Evolutionary conservation across 257 asterid genomes (phyloP), one percentile per base, ranked within the genome.

Genomic region (Cynanchum wilfordii): DNA sequence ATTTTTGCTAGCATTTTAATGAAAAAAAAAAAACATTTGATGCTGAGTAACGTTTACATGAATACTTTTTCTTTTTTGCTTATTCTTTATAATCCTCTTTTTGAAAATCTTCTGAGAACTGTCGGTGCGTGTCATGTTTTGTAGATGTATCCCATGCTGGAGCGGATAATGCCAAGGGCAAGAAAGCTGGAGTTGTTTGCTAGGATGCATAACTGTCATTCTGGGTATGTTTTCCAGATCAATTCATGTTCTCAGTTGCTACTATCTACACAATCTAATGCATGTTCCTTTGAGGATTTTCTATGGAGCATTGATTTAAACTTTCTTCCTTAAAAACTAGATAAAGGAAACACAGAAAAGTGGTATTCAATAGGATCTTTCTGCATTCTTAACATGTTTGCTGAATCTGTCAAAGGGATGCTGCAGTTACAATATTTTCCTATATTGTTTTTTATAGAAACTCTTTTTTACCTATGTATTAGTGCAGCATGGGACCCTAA

Each of bases 131-230:
- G 66, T 47, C 30, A 45, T 73, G 52, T 56, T n/a, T n/a, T 75
- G 16, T 73, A 94, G 99, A 94, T 94, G 99, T 91, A 94, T 78
- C 80, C 98, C 33, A 85, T 94, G 99, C 83, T 94, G 77, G 98
- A 94, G 83, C 83, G 99, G 83, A 81, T 94, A 73, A 94, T 97
- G 88, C 98, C 98, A 25, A 80, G 97, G 83, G 91, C 99, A 58
- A 88, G 99, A 82, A 94, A 94, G 85, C 87, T 94, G 85, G 99
- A 94, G 88, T 78, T 94, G 84, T 94, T 94, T 83, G 99, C 99
- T 16, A 85, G 99, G 87, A 85, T 88, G 96, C 96, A 94, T 84
- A 94, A 91, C 42, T 90, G 85, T 56, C 96, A 94, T 70, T 85
- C 93, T 44, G 99, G 99, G 99, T 94, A 91, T 79, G 85, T 52